Conservation (phyloP, 345 rosid species). For the Psidium guajava region DNA sequence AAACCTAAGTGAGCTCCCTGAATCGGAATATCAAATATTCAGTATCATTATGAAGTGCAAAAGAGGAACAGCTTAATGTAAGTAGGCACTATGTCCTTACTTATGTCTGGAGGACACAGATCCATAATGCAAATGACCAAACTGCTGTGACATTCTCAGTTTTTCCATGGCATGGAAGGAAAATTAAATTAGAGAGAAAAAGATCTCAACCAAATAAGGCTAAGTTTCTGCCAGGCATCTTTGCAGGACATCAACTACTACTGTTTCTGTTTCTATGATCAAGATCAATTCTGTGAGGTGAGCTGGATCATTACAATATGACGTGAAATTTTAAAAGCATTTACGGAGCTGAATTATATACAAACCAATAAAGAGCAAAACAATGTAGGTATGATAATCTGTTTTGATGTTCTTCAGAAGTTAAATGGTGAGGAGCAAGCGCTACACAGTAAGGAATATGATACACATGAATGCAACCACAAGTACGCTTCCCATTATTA, state of each 20-base stretch:
- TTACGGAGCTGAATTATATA: not conserved
- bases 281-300: not conserved
- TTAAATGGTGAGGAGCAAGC: not conserved
- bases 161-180: not conserved
- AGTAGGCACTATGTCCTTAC: not conserved
- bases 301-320: not conserved
- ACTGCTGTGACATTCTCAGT: not conserved
- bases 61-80: not conserved
- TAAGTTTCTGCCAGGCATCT: not conserved
- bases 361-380: not conserved
- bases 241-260: not conserved
- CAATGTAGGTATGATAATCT: not conserved
- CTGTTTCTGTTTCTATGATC: not conserved
- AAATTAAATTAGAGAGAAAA: not conserved
- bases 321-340: not conserved
- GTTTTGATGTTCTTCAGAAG: not conserved
- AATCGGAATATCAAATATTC: not conserved
- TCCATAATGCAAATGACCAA: not conserved
- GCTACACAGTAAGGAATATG: not conserved
- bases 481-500: no score
- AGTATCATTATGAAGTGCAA: not conserved
- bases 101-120: not conserved
- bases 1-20: not conserved
- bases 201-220: not conserved
- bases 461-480: not conserved